Percentiles rank a stretch among this genome's conserved stretches.
Evolutionary conservation across 2,329 filamentous ascomycete species (phyloP).

Genomic region (Fusarium albosuccineum): DNA sequence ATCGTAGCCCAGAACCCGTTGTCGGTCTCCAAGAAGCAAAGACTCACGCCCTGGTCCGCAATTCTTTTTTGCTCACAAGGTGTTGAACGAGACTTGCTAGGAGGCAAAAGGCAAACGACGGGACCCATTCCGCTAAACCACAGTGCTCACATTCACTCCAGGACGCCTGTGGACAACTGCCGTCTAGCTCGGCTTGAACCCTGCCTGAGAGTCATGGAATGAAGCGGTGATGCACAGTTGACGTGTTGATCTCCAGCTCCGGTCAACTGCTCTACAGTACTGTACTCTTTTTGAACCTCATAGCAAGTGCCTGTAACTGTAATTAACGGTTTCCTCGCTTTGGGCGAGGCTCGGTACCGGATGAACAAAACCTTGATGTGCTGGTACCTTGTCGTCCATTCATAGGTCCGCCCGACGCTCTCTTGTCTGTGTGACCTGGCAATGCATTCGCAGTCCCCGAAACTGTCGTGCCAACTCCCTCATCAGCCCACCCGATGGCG

Average conservation of each 20-base stretch:
- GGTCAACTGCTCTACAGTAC: background rate
- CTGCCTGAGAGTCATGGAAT: slow-evolving; percentile 10
- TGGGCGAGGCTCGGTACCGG: background rate
- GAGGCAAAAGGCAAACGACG: background rate
- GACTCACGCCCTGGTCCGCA: slow-evolving; percentile 13
- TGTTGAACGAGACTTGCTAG: slow-evolving; percentile 35
- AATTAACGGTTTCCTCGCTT: background rate
- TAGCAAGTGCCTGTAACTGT: background rate
- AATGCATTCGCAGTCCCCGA: slow-evolving; percentile 30
- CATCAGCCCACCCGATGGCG: slow-evolving; percentile 13
- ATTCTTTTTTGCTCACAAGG: slow-evolving; percentile 18
- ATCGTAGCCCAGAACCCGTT: background rate
- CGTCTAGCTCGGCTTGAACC: slow-evolving; percentile 30
- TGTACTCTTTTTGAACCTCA: background rate
- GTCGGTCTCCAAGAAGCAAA: background rate
- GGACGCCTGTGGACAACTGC: slow-evolving; percentile 11
- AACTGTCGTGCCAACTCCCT: slow-evolving; percentile 20
- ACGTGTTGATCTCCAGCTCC: slow-evolving; percentile 24
- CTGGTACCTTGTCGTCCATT: slow-evolving; percentile 7
- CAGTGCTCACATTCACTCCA: slow-evolving; percentile 36
- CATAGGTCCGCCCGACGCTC: background rate
- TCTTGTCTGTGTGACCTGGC: slow-evolving; percentile 39
- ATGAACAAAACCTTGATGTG: slow-evolving; percentile 5
- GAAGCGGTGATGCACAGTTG: slow-evolving; percentile 31
- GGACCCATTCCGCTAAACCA: slow-evolving; percentile 24